Conservation (phyloP, 2,329 filamentous ascomycete genomes). For the Penicillium polonicum region DNA sequence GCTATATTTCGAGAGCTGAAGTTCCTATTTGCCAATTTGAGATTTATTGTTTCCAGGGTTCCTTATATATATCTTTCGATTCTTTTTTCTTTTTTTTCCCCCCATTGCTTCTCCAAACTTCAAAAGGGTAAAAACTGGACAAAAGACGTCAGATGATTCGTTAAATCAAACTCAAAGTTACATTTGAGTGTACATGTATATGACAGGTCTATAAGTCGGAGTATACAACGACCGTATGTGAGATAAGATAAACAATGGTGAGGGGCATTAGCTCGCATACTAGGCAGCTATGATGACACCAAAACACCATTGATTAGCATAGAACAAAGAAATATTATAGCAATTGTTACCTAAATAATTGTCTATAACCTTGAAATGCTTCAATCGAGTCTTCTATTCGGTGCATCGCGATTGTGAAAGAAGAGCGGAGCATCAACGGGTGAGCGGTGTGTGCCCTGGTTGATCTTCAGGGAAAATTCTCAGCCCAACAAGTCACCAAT, state of each 20-base stretch:
- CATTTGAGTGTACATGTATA: background rate
- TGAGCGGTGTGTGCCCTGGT: conserved; percentile 23
- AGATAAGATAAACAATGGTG: conserved; percentile 31
- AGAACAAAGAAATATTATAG: background rate
- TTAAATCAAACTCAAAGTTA: background rate
- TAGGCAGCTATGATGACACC: conserved; percentile 7
- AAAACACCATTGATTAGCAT: conserved; percentile 1
- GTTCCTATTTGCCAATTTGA: background rate
- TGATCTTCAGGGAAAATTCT: conserved; percentile 20
- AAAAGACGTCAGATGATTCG: background rate
- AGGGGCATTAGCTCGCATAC: conserved; percentile 17
- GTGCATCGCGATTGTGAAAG: background rate
- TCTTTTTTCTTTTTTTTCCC: background rate
- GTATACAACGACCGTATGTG: background rate
- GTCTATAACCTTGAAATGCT: background rate
- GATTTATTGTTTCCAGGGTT: background rate
- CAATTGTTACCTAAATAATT: background rate
- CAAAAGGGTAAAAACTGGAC: background rate
- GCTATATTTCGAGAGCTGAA: background rate
- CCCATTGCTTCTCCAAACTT: background rate
- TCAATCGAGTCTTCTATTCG: background rate
- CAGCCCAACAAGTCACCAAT: conserved; percentile 20
- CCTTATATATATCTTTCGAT: background rate
- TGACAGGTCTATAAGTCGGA: conserved; percentile 12
- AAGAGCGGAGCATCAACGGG: conserved; percentile 11